phyloP scores from a whole-genome alignment of 257 asterid species.

The Fraxinus quadrangulata region DNA sequence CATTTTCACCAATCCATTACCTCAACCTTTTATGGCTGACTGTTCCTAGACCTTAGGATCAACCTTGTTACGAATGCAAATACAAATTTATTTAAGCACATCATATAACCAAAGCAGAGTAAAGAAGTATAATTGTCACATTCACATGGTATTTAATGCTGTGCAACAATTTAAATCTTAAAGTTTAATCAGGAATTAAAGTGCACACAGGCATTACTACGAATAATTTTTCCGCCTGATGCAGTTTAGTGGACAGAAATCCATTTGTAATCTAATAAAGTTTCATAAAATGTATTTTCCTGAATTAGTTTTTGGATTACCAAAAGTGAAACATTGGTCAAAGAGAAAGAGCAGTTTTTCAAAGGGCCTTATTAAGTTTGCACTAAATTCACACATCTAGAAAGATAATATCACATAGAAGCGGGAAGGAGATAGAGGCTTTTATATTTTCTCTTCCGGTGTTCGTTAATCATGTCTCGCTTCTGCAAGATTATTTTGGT shows the following conservation, averaged over 20 bases:
- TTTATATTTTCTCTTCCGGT: neutral
- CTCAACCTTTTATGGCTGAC: neutral
- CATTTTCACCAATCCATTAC: neutral
- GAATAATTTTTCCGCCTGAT: neutral
- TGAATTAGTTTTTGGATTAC: neutral
- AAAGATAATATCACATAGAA: neutral
- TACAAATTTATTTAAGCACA: neutral
- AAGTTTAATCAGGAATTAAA: neutral
- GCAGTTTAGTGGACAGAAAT: slow-evolving; percentile 4
- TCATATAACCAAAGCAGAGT: neutral
- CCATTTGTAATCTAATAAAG: neutral
- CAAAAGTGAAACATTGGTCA: neutral
- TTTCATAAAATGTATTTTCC: neutral
- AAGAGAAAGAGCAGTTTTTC: neutral
- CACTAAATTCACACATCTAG: neutral
- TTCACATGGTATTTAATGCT: neutral
- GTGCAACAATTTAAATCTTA: neutral
- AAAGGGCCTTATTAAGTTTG: neutral
- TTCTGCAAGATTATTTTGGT: neutral
- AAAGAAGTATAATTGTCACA: neutral
- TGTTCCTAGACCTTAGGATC: no score
- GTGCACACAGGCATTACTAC: neutral
- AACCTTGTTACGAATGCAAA: no score
- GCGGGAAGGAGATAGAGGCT: neutral
- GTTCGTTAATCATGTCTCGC: neutral